A percentile compares a stretch with the other conserved stretches of the same genome.
These are phyloP conservation scores for Apiotrichum veenhuisii DNA, from an alignment of 1,284 basidiomycete genomes.

Conservation along the genomic window DNA sequence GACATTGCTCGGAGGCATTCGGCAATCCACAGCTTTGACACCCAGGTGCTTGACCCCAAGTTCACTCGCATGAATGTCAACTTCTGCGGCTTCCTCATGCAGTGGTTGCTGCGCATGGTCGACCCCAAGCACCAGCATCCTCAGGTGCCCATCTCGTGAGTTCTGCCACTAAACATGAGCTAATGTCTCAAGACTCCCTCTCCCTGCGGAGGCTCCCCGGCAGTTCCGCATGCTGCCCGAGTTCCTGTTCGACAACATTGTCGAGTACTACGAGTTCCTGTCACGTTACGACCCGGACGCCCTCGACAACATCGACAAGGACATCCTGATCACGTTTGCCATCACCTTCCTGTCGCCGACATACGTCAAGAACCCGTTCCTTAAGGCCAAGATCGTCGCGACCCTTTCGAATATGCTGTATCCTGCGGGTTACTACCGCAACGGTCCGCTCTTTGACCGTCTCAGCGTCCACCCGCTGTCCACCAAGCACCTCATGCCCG, in stretches of 20 bases:
- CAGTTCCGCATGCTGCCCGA: constrained; percentile 88
- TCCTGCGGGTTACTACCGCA: constrained; percentile 68
- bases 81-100: constrained; percentile 85
- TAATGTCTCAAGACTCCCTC: constrained; percentile 62
- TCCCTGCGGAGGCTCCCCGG: constrained; percentile 78
- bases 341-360: constrained; percentile 90
- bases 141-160: constrained; percentile 62
- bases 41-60: constrained; percentile 82
- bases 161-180: constrained; percentile 15
- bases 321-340: constrained; percentile 82
- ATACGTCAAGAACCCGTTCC: constrained; percentile 98
- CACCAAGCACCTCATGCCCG: constrained; percentile 82
- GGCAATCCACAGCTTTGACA: constrained; percentile 73
- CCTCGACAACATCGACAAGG: constrained; percentile 74
- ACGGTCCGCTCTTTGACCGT: constrained; percentile 74
- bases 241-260: constrained; percentile 89
- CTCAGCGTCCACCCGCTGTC: constrained; percentile 83
- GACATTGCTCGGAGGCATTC: constrained; percentile 65
- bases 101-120: constrained; percentile 90
- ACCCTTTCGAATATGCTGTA: constrained; percentile 78
- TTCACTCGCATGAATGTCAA: constrained; percentile 73
- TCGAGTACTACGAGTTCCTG: constrained; percentile 81
- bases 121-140: constrained; percentile 82
- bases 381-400: constrained; percentile 98
- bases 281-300: constrained; percentile 73